phyloP scores from a whole-genome alignment of 23 red algal genomes.

The Gracilaria vermiculophylla region DNA sequence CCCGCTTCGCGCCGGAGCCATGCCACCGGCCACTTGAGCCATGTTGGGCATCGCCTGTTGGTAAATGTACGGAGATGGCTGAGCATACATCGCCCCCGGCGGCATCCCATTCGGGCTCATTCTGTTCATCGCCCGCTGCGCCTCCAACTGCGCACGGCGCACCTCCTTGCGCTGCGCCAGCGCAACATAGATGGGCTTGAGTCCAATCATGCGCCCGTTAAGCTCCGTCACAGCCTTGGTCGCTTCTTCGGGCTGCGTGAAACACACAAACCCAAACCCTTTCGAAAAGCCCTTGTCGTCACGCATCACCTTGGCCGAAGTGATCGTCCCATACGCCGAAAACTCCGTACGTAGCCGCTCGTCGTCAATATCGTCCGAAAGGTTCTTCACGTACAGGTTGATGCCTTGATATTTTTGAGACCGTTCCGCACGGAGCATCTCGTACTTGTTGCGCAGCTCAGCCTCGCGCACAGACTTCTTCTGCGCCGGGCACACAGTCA shows the following conservation, averaged over 20 bases:
- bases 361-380: slow-evolving; percentile 96
- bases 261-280: slow-evolving; percentile 99
- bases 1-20: slow-evolving; percentile 42
- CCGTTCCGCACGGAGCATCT: slow-evolving; percentile 71
- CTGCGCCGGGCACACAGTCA: slow-evolving; percentile 92
- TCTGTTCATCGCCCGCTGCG: slow-evolving; percentile 56
- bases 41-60: slow-evolving; percentile 69
- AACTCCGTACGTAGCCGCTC: slow-evolving; percentile 91
- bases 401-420: slow-evolving; percentile 89
- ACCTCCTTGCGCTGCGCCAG: slow-evolving; percentile 94
- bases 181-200: slow-evolving; percentile 96
- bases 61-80: slow-evolving; percentile 76
- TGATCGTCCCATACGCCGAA: slow-evolving; percentile 87
- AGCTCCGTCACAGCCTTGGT: slow-evolving; percentile 98
- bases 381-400: slow-evolving; percentile 97
- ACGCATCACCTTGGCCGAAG: slow-evolving; percentile 92
- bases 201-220: slow-evolving; percentile 91
- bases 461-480: slow-evolving; percentile 97
- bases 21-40: slow-evolving; percentile 29
- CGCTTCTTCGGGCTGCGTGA: slow-evolving; percentile 92
- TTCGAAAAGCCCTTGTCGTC: slow-evolving; percentile 84
- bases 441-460: slow-evolving; percentile 79
- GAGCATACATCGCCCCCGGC: slow-evolving; percentile 70
- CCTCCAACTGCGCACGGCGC: slow-evolving; percentile 92
- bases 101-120: slow-evolving; percentile 36